phyloP scores from a whole-genome alignment of 257 asterid species.

The Perilla frutescens region DNA sequence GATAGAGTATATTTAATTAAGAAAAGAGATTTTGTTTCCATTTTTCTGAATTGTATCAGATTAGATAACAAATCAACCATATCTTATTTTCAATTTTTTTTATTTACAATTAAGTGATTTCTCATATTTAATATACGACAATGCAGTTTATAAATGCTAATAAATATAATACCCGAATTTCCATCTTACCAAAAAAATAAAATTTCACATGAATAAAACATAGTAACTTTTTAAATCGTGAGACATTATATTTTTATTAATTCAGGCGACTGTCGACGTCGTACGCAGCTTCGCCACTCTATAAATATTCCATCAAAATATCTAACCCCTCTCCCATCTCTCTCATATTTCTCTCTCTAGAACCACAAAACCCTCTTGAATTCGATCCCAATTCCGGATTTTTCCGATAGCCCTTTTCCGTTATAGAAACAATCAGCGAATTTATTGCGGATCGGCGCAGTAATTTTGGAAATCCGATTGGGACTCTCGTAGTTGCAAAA shows the following conservation, averaged over 20 bases:
- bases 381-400: constrained; percentile 8
- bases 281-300: constrained; percentile 25
- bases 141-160: too few species aligned
- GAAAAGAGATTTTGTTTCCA: too few species aligned
- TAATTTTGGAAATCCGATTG: neutral
- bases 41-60: too few species aligned
- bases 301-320: neutral
- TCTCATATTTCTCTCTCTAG: constrained; percentile 11
- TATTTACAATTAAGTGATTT: too few species aligned
- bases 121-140: too few species aligned
- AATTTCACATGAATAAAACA: too few species aligned
- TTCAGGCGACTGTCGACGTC: neutral
- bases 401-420: neutral
- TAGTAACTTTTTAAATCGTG: neutral
- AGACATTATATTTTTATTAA: neutral
- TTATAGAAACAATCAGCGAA: constrained; percentile 12
- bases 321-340: neutral
- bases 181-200: too few species aligned
- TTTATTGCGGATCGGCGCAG: constrained; percentile 9
- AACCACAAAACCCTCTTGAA: constrained; percentile 9
- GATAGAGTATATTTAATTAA: too few species aligned
- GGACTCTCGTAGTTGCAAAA: neutral
- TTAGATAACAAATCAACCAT: too few species aligned
- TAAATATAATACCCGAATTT: too few species aligned
- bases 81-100: too few species aligned